These are phyloP conservation scores for Hippophae gyantsensis DNA, from an alignment of 306 rosid species.

Conservation along the genomic window DNA sequence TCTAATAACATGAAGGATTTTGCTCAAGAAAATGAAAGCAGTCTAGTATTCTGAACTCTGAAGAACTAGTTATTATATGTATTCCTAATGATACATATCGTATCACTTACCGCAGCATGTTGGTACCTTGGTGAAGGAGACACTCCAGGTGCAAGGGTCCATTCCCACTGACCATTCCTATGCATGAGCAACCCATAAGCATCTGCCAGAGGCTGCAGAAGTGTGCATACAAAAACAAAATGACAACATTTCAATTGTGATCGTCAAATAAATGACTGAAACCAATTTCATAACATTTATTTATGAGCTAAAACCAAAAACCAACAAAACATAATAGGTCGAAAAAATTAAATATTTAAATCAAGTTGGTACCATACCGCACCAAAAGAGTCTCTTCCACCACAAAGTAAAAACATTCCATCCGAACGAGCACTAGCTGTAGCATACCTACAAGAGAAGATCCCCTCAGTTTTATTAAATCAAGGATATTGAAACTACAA, in stretches of 20 bases:
- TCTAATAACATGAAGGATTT: neutral
- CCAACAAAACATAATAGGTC: neutral
- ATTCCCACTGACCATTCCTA: constrained; percentile 98
- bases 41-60: constrained; percentile 1
- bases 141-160: constrained; percentile 99
- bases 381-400: constrained; percentile 95
- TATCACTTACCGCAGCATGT: constrained; percentile 88
- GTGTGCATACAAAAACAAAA: constrained; percentile 14
- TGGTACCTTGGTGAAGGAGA: constrained; percentile 96
- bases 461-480: constrained; percentile 1
- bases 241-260: neutral
- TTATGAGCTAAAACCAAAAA: neutral
- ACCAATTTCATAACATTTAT: neutral
- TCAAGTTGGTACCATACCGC: constrained; percentile 35
- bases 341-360: neutral
- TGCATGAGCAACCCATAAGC: constrained; percentile 98
- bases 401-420: constrained; percentile 99
- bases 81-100: constrained; percentile 6
- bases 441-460: constrained; percentile 75
- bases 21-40: neutral
- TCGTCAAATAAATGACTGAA: neutral
- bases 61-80: neutral
- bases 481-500: constrained; percentile 2
- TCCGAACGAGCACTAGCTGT: constrained; percentile 99
- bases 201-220: constrained; percentile 73